Evolutionary conservation across 352 stramenopile species (phyloP), one percentile per base, ranked within the genome.

Genomic region (Pythium aphanidermatum): DNA sequence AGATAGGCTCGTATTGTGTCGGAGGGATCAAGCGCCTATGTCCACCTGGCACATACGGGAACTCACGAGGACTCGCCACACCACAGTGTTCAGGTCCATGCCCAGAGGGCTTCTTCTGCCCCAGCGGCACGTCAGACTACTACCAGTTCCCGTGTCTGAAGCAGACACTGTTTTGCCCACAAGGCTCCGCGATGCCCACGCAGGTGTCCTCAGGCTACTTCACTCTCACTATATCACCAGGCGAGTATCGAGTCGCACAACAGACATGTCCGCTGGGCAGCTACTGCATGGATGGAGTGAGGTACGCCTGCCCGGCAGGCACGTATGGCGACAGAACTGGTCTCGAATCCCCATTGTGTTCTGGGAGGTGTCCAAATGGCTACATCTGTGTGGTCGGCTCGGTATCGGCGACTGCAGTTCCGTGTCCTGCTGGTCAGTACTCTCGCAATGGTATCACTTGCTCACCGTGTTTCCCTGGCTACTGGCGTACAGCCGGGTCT

Each of bases 81-180:
- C 50, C 69, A 5, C 37, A 54, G 20, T 91, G 75, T 39, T 80
- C 65, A 4, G 74, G 56, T 5, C 47, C 43, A n/a, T 91, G 79
- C 33, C 75, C 79, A 8, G 42, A 61, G 20, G 79, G 79, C 2
- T 87, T 82, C 48, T 86, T 65, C 37, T 91, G 75, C 42, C 75
- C 71, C 9, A 28, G 55, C 6, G 79, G 79, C 20, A 76, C 71
- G 2, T 39, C 40, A n/a, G 46, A 69, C 23, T 83, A 65, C 39
- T 46, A 28, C 4, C 34, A 38, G n/a, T 30, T 59, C 17, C 65
- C 74, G 11, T 88, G 79, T 37, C 50, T 49, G 0, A 50, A 60
- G 5, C 57, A 52, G 11, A 57, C 52, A 5, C 47, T 27, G n/a
- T 91, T 68, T 42, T 91, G 79, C 37, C 71, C 44, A 0, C 34